Base-by-base conservation (phyloP, 1,139 yeast species). In the Kurtzmaniella quercitrusa region DNA sequence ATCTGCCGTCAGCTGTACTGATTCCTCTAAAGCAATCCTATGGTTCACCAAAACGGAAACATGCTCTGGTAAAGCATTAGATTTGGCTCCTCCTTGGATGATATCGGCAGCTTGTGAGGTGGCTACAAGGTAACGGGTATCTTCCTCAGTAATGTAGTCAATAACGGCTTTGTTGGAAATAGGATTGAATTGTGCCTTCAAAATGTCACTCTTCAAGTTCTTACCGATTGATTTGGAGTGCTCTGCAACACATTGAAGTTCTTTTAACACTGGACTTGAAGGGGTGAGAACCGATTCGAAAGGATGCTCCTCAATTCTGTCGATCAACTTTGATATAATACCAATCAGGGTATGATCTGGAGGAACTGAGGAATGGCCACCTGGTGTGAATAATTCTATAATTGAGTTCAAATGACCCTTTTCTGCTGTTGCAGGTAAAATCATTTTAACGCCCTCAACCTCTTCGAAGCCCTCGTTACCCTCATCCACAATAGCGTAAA, bases 61-160 rank as follows among this genome's bases (percentile, higher is more conserved):
- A 48, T 68, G 71, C 55, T 86, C 94, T 1, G 95, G 95, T 45
- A 86, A 66, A 2, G 93, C 91, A 55, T 84, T 84, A 28, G 80
- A 66, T 59, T 84, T 84, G 36, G 75, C 74, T 16, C 93, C 93
- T 8, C 91, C 91, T n/a, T 63, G 52, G 40, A 84, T 67, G 9
- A 82, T 68, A 57, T 84, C 89, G n/a, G 78, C 69, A 0, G 89
- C 87, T 55, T 82, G 88, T 5, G 87, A 74, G 1, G 89, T 82
- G 39, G 74, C 68, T 41, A 84, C 66, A 22, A 79, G 59, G 52
- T 68, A 79, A 46, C 71, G 74, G 5, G 60, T 50, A 1, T 34
- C 46, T 18, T 56, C 50, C 12, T 50, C 36, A 15, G 46, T 38
- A 42, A 74, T 57, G 48, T 63, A 64, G 2, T 69, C 59, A 34